Evolutionary conservation across 2,329 filamentous ascomycete genomes (phyloP), one percentile per base, ranked within the genome.

Genomic region (Elsinoe necatrix): DNA sequence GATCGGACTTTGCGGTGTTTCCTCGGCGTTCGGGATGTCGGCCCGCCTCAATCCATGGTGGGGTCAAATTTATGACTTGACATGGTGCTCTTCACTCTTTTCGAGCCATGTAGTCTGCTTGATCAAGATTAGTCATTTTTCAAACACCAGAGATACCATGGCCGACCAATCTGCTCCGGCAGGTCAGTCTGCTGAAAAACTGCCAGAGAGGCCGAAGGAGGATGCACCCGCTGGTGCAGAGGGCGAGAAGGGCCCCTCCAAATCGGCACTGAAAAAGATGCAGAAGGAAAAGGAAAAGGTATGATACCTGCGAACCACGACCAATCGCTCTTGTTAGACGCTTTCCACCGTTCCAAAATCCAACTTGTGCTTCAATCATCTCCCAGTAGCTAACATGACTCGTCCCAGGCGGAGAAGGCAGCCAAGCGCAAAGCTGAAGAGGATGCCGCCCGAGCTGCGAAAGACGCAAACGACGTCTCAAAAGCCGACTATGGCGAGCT

Each of bases 271-370:
- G 62, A 95, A 95, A 77, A 95, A 95, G 77, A 84, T 87, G 45
- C 86, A 87, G 65, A 95, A 95, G 75, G 88, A 91, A 25, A 90
- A 90, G 75, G 91, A 92, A 70, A 91, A 95, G 73, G 87, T 86
- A 11, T 79, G 52, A n/a, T 25, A 4, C 12, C 14, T 37, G 34
- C 14, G 34, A 37, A 6, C 5, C 14, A 14, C 12, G 14, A 12
- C 12, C 14, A 37, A n/a, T n/a, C 5, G 5, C 5, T 37, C 34
- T 37, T 4, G 4, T 6, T 14, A 37, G 34, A 37, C 14, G 14
- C 3, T 4, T 4, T 12, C 3, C 3, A 3, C 34, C 14, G 4
- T 37, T 7, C 14, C 5, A 4, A n/a, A 37, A 4, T 11, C 12
- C 14, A 6, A 12, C 14, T 25, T 18, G 14, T 3, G 9, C 9